Base-by-base conservation (phyloP, 23 red algal species). In the Gracilaria gracilis region DNA sequence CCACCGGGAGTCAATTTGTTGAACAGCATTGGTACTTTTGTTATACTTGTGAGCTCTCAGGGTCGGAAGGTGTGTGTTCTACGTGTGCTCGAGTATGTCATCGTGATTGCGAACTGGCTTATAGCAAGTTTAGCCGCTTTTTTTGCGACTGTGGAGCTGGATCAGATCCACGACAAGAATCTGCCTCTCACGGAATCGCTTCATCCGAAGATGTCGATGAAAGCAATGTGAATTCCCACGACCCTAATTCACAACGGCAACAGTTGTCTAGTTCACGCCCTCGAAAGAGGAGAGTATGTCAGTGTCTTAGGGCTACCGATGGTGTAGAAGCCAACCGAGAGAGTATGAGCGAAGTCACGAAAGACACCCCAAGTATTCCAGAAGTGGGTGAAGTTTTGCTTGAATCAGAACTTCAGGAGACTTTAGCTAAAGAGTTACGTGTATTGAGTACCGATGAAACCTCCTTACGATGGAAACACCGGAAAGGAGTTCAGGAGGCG, bases 1-100 rank as follows among this genome's bases (percentile, higher is more conserved):
- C 72, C 8, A 98, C 95, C 14, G 95, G 95, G 15, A 77, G 79
- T 24, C 62, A 88, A 70, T 98, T 94, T 95, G 90, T 90, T 24
- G 90, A 82, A 34, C 95, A 98, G 57, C 95, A 94, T 80, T 98
- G 95, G 95, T 98, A 94, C 61, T 94, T 91, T 86, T 98, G 95
- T 81, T 91, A 91, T 62, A 86, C 90, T 48, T 98, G 95, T 34
- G 84, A 82, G 13, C 77, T 94, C 0, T 44, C 72, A 19, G 91
- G 91, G 24, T 88, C 86, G n/a, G 95, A 94, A 84, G 95, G 95
- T 8, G 88, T 98, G n/a, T 98, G 95, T 91, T 87, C 79, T 33
- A 78, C 79, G 6, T 98, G 95, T 82, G 91, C 91, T 38, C 90
- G 86, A 34, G 72, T 94, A 57, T 98, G 95, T 80, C 95, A 98